A percentile compares a stretch with the other conserved stretches of the same genome.
Evolutionary conservation across 2,329 filamentous ascomycete species (phyloP).

Genomic region (Cercospora berteroae): DNA sequence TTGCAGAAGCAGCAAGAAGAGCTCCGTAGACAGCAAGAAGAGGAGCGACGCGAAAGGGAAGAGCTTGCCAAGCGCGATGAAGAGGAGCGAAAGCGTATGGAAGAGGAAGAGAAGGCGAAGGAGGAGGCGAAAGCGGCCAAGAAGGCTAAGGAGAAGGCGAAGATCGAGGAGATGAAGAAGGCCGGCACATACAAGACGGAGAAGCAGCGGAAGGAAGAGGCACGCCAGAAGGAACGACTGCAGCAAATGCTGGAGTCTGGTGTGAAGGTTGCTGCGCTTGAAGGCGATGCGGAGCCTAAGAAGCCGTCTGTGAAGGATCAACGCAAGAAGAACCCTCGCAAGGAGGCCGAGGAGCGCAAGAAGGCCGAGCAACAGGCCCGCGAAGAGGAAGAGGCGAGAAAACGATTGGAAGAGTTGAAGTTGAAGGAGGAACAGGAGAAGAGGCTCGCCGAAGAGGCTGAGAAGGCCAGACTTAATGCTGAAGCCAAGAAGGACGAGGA

Average conservation of each 20-base stretch:
- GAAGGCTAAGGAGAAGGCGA: slow-evolving; percentile 85
- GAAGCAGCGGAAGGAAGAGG: slow-evolving; percentile 79
- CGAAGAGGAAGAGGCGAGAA: slow-evolving; percentile 54
- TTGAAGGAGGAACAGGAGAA: slow-evolving; percentile 66
- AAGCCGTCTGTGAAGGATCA: slow-evolving; percentile 74
- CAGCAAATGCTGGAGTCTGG: slow-evolving; percentile 82
- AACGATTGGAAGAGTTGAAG: slow-evolving; percentile 55
- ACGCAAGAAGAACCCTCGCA: slow-evolving; percentile 68
- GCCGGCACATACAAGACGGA: slow-evolving; percentile 85
- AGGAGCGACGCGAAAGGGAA: slow-evolving; percentile 57
- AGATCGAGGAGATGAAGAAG: slow-evolving; percentile 81
- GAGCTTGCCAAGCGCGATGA: slow-evolving; percentile 65
- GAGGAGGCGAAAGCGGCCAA: slow-evolving; percentile 73
- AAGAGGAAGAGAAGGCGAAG: slow-evolving; percentile 68
- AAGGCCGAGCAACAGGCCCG: slow-evolving; percentile 37
- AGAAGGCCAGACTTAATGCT: slow-evolving; percentile 66
- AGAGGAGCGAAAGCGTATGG: slow-evolving; percentile 61
- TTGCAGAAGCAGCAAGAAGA: slow-evolving; percentile 84
- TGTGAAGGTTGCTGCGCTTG: slow-evolving; percentile 60
- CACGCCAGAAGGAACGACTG: slow-evolving; percentile 72
- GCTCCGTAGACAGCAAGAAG: slow-evolving; percentile 66
- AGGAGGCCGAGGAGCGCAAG: slow-evolving; percentile 56
- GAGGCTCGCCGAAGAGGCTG: slow-evolving; percentile 73
- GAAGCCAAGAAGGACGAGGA: slow-evolving; percentile 65
- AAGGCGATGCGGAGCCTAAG: slow-evolving; percentile 72